Percentiles rank a stretch among this genome's conserved stretches.
Conservation (phyloP, 768 basidiomycete genomes). For the Lactifluus hygrophoroides region DNA sequence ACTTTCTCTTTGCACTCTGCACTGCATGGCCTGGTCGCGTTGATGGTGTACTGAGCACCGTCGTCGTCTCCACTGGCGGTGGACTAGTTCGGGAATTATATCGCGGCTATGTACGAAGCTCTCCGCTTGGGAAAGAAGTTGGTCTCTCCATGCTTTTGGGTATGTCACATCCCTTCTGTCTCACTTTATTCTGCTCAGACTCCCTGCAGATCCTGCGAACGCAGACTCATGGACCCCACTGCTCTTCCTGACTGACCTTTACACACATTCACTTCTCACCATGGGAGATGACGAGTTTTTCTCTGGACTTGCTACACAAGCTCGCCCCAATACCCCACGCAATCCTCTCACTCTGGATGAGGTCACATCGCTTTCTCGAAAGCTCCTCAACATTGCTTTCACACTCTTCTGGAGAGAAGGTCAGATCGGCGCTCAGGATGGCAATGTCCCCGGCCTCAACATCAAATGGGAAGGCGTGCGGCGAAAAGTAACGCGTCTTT, state of each 20-base stretch:
- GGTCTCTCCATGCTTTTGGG: slow-evolving; percentile 31
- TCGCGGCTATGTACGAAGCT: slow-evolving; percentile 51
- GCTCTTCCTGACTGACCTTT: slow-evolving; percentile 72
- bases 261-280: slow-evolving; percentile 75
- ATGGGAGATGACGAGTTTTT: slow-evolving; percentile 99
- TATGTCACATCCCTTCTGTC: slow-evolving; percentile 23
- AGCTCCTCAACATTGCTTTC: slow-evolving; percentile 79
- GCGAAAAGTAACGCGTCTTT: slow-evolving; percentile 66
- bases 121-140: slow-evolving; percentile 54
- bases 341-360: slow-evolving; percentile 84
- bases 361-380: slow-evolving; percentile 61
- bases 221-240: slow-evolving; percentile 54
- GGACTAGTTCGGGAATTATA: slow-evolving; percentile 71
- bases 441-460: slow-evolving; percentile 34
- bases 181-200: not conserved
- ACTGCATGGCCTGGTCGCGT: slow-evolving; percentile 51
- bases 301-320: slow-evolving; percentile 27
- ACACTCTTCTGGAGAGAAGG: slow-evolving; percentile 63
- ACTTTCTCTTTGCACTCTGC: slow-evolving; percentile 49
- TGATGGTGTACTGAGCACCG: slow-evolving; percentile 48
- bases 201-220: slow-evolving; percentile 35
- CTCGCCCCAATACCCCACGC: slow-evolving; percentile 29
- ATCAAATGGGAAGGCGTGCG: slow-evolving; percentile 61
- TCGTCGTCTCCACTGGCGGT: slow-evolving; percentile 44
- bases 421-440: slow-evolving; percentile 32